phyloP scores from a whole-genome alignment of 495 filamentous ascomycete species.

The Achaetomiella virescens region DNA sequence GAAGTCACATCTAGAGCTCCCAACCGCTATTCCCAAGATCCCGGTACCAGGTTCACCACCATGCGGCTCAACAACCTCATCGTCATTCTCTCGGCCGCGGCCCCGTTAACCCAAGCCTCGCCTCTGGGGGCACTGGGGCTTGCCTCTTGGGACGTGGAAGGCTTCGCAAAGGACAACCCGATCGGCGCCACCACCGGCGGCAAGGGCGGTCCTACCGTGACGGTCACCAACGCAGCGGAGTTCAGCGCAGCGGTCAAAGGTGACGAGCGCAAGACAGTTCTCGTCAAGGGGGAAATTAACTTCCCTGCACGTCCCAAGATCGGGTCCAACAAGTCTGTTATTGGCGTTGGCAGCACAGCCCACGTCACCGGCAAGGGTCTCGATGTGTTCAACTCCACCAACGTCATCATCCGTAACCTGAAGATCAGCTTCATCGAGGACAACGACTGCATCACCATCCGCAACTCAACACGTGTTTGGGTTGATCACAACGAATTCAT shows the following conservation, averaged over 20 bases:
- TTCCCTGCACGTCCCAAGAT: slow-evolving; percentile 38
- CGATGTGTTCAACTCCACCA: slow-evolving; percentile 38
- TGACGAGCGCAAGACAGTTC: slow-evolving; percentile 39
- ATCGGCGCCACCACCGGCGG: slow-evolving; percentile 52
- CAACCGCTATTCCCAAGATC: background rate
- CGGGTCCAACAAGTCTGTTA: slow-evolving; percentile 51
- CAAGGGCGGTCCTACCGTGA: slow-evolving; percentile 49
- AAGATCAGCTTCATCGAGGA: slow-evolving; percentile 52
- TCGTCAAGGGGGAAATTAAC: slow-evolving; percentile 42
- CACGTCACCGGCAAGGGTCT: slow-evolving; percentile 36
- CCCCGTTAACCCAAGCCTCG: slow-evolving; percentile 1
- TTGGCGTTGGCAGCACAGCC: slow-evolving; percentile 41
- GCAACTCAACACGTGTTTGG: slow-evolving; percentile 52
- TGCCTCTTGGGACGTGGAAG: slow-evolving; percentile 24
- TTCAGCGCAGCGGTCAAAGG: slow-evolving; percentile 43
- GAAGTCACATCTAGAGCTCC: background rate
- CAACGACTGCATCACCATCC: slow-evolving; percentile 56
- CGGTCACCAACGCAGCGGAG: slow-evolving; percentile 48
- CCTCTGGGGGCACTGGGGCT: slow-evolving; percentile 4
- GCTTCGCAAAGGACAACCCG: slow-evolving; percentile 35
- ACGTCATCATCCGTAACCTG: slow-evolving; percentile 59
- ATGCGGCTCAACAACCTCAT: slow-evolving; percentile 13
- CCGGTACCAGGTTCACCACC: background rate
- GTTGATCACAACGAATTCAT: slow-evolving; percentile 62
- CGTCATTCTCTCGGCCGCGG: background rate